Evolutionary conservation across 2,329 filamentous ascomycete genomes (phyloP), one percentile per base, ranked within the genome.

Genomic region (Dactylonectria estremocensis): DNA sequence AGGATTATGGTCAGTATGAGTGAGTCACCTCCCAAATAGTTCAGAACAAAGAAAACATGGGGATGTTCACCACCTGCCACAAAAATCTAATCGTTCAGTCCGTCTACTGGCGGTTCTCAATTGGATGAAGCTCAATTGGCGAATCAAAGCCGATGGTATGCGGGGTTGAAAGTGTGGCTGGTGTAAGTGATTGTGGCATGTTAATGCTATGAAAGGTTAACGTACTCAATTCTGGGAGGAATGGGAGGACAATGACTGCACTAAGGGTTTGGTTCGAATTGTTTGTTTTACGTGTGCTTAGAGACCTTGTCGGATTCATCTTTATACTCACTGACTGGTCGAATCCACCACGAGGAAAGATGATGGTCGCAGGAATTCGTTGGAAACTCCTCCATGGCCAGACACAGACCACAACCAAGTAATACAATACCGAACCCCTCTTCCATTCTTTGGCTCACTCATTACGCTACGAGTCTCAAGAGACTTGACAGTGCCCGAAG

Each of bases 111-210:
- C 18, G 45, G 13, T 49, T 55, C n/a, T 55, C n/a, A 31, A 35
- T 43, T 43, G 33, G 50, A 31, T 16, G 43, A 20, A 57, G 33
- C n/a, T 59, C 53, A 67, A 67, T 67, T 67, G 64, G 48, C 64
- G 58, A 67, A 67, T 67, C 58, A 63, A 63, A 58, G 64, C 58
- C 59, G 59, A 48, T 24, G 58, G 33, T 56, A 61, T 37, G 63
- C 63, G 62, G 50, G 33, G 50, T 24, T 40, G 28, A 13, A 16
- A 43, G 18, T 55, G 57, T 62, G 58, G 57, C 64, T 61, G 45
- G 46, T 57, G 57, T 46, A 31, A 16, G 40, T 22, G n/a, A 33
- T 6, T 64, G 56, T 65, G 56, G 62, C 56, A 43, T 35, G 22
- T 40, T 52, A 9, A 16, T 6, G 31, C n/a, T 14, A 16, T 43